Evolutionary conservation across 371 early-diverging fungal genomes (phyloP).

Genomic region (Mortierella sp.): DNA sequence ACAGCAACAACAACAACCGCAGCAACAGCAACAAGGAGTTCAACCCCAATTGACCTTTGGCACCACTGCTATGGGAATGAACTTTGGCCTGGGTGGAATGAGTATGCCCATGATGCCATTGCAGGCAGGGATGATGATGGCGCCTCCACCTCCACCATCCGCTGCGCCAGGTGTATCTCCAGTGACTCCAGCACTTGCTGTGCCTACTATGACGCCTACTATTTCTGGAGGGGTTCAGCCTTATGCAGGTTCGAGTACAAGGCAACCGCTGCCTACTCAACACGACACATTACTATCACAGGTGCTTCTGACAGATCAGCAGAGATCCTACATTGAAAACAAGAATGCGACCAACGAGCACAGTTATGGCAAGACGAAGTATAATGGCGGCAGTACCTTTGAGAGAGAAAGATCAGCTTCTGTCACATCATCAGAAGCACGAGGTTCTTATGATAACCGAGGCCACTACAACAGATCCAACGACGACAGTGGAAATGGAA

Average conservation of each 20-base stretch:
- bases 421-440: conserved; percentile 7
- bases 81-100: conserved; percentile 1
- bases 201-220: conserved; percentile 11
- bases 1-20: neutral
- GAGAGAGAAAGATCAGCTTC: conserved; percentile 11
- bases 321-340: conserved; percentile 14
- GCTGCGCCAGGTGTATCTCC: conserved; percentile 9
- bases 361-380: neutral
- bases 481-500: conserved; percentile 6
- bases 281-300: conserved; percentile 5
- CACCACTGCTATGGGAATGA: neutral
- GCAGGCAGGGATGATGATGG: conserved; percentile 15
- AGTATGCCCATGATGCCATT: conserved; percentile 10
- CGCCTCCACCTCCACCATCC: conserved; percentile 20
- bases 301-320: conserved; percentile 11
- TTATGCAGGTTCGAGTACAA: neutral
- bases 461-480: neutral
- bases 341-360: conserved; percentile 4
- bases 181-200: conserved; percentile 7
- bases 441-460: conserved; percentile 10
- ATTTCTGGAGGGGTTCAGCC: conserved; percentile 1
- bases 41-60: neutral
- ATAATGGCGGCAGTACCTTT: conserved; percentile 3
- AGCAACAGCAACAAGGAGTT: conserved; percentile 2
- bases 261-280: conserved; percentile 4